A percentile compares a stretch with the other conserved stretches of the same genome.
Evolutionary conservation across 352 stramenopile genomes (phyloP).

Genomic region (Phytophthora megakarya): DNA sequence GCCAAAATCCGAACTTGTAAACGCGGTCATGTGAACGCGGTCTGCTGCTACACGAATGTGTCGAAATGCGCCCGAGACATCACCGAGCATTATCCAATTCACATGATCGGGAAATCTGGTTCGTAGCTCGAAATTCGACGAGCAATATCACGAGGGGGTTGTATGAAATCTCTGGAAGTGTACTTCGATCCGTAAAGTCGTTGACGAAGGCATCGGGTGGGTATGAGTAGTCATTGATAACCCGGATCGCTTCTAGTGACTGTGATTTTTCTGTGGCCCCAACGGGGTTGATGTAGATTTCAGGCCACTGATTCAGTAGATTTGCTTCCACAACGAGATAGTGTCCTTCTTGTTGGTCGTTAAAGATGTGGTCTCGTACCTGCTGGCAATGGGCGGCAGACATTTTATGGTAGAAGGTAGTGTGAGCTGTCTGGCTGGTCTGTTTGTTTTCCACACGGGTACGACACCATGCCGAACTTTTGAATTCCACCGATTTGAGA

Average conservation of each 20-base stretch:
- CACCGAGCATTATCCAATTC: slow-evolving; percentile 3
- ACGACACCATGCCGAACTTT: too few relatives aligned
- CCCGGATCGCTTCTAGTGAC: background rate
- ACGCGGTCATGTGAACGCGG: slow-evolving; percentile 24
- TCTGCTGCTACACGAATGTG: slow-evolving; percentile 3
- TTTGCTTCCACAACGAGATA: slow-evolving; percentile 10
- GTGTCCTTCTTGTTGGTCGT: background rate
- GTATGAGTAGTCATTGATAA: background rate
- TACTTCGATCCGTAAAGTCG: background rate
- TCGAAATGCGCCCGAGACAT: slow-evolving; percentile 10
- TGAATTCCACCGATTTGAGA: too few relatives aligned
- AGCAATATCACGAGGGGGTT: background rate
- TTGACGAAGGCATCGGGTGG: background rate
- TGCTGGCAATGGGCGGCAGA: too few relatives aligned
- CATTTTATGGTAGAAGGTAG: too few relatives aligned
- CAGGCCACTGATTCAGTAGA: background rate
- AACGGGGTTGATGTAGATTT: slow-evolving; percentile 6
- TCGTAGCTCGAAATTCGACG: background rate
- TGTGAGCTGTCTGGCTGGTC: too few relatives aligned
- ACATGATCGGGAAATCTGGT: background rate
- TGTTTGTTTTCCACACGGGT: too few relatives aligned
- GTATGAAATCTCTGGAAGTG: background rate
- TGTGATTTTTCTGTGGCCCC: background rate
- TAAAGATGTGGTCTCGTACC: slow-evolving; percentile 4
- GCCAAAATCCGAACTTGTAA: slow-evolving; percentile 1